phyloP scores from a whole-genome alignment of 2,329 filamentous ascomycete species.

The Bisporella sp. region DNA sequence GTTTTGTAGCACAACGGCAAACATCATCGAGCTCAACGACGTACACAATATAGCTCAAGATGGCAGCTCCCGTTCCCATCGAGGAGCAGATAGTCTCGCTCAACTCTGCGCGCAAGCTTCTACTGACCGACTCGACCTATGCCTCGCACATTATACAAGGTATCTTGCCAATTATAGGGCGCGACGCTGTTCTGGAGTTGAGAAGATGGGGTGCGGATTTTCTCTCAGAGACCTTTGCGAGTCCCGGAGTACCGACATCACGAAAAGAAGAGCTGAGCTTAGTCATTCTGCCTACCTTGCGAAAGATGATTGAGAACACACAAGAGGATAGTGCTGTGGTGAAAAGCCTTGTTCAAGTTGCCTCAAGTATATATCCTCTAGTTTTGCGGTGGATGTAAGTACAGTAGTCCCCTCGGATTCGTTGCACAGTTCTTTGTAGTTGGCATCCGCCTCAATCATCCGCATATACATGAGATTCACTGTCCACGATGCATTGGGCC shows the following conservation, averaged over 20 bases:
- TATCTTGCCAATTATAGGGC: slow-evolving; percentile 84
- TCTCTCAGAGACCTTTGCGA: slow-evolving; percentile 90
- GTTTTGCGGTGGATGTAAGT: slow-evolving; percentile 90
- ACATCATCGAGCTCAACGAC: slow-evolving; percentile 18
- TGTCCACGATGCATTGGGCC: no score
- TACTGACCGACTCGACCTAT: slow-evolving; percentile 77
- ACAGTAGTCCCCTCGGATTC: neutral
- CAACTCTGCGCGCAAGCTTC: slow-evolving; percentile 82
- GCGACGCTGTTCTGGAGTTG: slow-evolving; percentile 65
- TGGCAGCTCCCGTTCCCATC: slow-evolving; percentile 46
- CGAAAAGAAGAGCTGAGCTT: slow-evolving; percentile 78
- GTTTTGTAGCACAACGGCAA: no score
- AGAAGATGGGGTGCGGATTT: slow-evolving; percentile 96
- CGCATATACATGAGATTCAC: no score
- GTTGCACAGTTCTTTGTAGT: no score
- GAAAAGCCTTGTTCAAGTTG: slow-evolving; percentile 80
- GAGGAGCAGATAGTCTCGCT: slow-evolving; percentile 80
- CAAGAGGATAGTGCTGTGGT: slow-evolving; percentile 73
- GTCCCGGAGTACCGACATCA: slow-evolving; percentile 68
- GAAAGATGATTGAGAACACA: slow-evolving; percentile 61
- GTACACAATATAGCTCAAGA: slow-evolving; percentile 22
- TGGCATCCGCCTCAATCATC: no score
- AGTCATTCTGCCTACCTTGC: slow-evolving; percentile 70
- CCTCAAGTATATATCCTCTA: slow-evolving; percentile 87
- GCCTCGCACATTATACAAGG: slow-evolving; percentile 90